Percentiles rank a stretch among this genome's conserved stretches.
Conservation (phyloP, 2,329 filamentous ascomycete genomes). For the Aotearoamyces nothofagi region DNA sequence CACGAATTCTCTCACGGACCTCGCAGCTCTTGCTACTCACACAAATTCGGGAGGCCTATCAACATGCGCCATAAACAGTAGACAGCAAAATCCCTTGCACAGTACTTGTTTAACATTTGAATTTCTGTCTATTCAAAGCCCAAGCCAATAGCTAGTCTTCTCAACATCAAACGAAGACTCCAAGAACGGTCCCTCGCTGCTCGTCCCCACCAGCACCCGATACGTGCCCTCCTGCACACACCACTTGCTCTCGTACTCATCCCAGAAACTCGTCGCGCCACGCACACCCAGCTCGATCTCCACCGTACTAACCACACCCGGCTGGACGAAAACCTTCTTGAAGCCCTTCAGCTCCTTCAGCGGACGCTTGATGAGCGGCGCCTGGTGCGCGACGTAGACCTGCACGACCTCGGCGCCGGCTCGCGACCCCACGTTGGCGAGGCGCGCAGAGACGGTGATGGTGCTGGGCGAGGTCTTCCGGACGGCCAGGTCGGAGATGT, state of each 20-base stretch:
- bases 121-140: conserved; percentile 2
- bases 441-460: conserved; percentile 12
- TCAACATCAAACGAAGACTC: conserved; percentile 3
- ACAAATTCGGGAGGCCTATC: too few species aligned
- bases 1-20: too few species aligned
- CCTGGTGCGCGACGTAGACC: conserved; percentile 16
- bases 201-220: conserved; percentile 22
- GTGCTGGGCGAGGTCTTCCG: background rate
- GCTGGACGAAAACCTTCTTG: conserved; percentile 23
- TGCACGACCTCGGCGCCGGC: conserved; percentile 18
- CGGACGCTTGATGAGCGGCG: conserved; percentile 20
- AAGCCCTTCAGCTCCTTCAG: conserved; percentile 29
- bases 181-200: conserved; percentile 7
- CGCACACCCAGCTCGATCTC: conserved; percentile 19
- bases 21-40: too few species aligned
- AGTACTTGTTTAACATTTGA: too few species aligned
- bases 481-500: conserved; percentile 1
- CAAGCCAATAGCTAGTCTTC: conserved; percentile 5
- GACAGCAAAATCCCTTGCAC: too few species aligned
- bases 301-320: conserved; percentile 20
- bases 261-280: conserved; percentile 25
- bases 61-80: too few species aligned
- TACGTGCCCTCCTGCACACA: conserved; percentile 23
- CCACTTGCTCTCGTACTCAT: conserved; percentile 24
- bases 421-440: conserved; percentile 15